Conservation (phyloP, 2,329 filamentous ascomycete species). For the Alternaria hordeiaustralica region DNA sequence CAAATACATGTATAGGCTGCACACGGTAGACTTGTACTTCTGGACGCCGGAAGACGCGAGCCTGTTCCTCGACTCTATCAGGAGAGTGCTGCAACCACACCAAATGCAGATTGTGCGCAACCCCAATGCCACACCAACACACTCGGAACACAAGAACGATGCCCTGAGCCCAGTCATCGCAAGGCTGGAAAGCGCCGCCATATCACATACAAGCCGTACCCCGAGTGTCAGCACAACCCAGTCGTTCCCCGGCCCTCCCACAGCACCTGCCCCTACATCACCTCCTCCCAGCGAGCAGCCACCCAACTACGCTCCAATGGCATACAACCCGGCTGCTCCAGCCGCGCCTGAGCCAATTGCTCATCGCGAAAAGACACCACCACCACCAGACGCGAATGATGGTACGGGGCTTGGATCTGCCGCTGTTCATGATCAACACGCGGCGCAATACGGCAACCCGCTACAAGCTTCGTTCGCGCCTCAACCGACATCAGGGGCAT, state of each 20-base stretch:
- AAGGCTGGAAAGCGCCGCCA: slow-evolving; percentile 73
- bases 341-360: slow-evolving; percentile 74
- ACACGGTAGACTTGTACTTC: slow-evolving; percentile 79
- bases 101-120: slow-evolving; percentile 44
- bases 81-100: slow-evolving; percentile 69
- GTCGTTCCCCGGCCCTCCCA: slow-evolving; percentile 48
- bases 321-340: slow-evolving; percentile 81
- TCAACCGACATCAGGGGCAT: slow-evolving; percentile 44
- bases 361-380: slow-evolving; percentile 80
- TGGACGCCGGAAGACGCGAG: slow-evolving; percentile 77
- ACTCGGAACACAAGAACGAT: slow-evolving; percentile 54
- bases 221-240: slow-evolving; percentile 48
- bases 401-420: slow-evolving; percentile 54
- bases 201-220: slow-evolving; percentile 59
- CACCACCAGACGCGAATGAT: slow-evolving; percentile 69
- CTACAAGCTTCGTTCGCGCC: slow-evolving; percentile 43
- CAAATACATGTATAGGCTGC: slow-evolving; percentile 80
- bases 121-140: slow-evolving; percentile 48
- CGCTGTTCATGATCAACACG: slow-evolving; percentile 49
- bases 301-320: slow-evolving; percentile 67
- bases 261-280: slow-evolving; percentile 36
- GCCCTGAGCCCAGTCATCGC: slow-evolving; percentile 74
- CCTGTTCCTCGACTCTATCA: slow-evolving; percentile 72
- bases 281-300: slow-evolving; percentile 42
- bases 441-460: slow-evolving; percentile 39